Evolutionary conservation across 2,329 filamentous ascomycete species (phyloP).

Genomic region (Diaporthe citrichinensis): DNA sequence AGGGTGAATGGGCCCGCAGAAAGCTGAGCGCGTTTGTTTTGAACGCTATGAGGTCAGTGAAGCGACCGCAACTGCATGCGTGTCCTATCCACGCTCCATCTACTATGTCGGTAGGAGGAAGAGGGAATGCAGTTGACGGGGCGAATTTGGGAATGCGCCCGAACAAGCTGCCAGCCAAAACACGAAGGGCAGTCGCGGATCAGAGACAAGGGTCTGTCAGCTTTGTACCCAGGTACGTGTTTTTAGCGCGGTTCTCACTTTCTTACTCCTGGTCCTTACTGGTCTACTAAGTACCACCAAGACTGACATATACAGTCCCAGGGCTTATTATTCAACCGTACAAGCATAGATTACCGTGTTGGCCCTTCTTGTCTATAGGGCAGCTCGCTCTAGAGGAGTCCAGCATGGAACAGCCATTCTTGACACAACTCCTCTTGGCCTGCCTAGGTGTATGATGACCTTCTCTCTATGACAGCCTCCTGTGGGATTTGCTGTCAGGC

Average conservation of each 20-base stretch:
- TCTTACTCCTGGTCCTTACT: neutral
- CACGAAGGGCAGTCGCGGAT: conserved; percentile 10
- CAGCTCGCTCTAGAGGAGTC: neutral
- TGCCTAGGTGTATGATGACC: too few species aligned
- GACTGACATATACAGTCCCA: neutral
- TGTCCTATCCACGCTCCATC: conserved; percentile 15
- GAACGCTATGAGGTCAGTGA: conserved; percentile 35
- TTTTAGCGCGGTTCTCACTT: conserved; percentile 12
- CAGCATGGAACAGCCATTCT: neutral
- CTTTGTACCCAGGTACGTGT: conserved; percentile 21
- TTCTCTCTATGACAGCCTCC: neutral
- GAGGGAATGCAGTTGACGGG: conserved; percentile 25
- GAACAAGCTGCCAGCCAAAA: conserved; percentile 9
- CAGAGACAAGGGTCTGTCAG: conserved; percentile 23
- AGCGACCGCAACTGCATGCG: conserved; percentile 16
- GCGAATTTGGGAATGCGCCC: conserved; percentile 22
- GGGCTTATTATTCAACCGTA: neutral
- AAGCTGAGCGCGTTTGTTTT: conserved; percentile 28
- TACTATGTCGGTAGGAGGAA: neutral
- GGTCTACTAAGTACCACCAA: neutral
- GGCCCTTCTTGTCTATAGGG: too few species aligned
- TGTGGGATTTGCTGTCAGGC: neutral
- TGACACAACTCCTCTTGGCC: too few species aligned
- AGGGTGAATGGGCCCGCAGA: conserved; percentile 35
- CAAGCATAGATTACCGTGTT: neutral